Conservation (phyloP, 2,329 filamentous ascomycete genomes). For the Dactylellina haptotyla region DNA sequence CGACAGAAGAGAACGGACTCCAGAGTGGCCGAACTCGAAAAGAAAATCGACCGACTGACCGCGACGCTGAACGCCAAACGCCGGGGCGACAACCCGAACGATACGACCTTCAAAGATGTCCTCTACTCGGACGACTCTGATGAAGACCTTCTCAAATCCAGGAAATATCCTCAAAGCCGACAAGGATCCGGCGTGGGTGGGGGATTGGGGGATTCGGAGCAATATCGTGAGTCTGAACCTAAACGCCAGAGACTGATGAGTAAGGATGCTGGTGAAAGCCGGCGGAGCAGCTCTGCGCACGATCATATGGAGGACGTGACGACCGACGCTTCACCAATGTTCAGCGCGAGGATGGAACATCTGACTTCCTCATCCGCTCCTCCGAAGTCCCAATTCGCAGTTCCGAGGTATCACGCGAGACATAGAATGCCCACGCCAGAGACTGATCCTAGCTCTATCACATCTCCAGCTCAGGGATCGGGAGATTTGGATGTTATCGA, state of each 20-base stretch:
- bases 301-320: constrained; percentile 79
- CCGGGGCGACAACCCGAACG: constrained; percentile 55
- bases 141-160: constrained; percentile 26
- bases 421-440: constrained; percentile 52
- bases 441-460: constrained; percentile 52
- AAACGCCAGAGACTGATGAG: constrained; percentile 55
- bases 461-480: constrained; percentile 51
- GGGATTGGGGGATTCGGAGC: constrained; percentile 24
- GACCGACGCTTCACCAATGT: constrained; percentile 67
- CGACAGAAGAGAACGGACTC: constrained; percentile 92
- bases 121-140: constrained; percentile 46
- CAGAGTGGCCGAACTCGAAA: constrained; percentile 87
- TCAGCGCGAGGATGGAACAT: constrained; percentile 42
- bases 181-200: constrained; percentile 13
- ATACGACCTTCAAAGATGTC: constrained; percentile 22
- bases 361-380: constrained; percentile 49
- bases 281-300: constrained; percentile 66
- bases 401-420: constrained; percentile 58
- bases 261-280: constrained; percentile 39
- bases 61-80: constrained; percentile 75
- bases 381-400: constrained; percentile 46
- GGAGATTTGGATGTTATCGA: constrained; percentile 64
- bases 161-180: constrained; percentile 32
- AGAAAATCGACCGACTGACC: constrained; percentile 89
- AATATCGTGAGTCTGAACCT: constrained; percentile 52